phyloP scores from a whole-genome alignment of 1,284 basidiomycete species.

The Pisolithus thermaeus region DNA sequence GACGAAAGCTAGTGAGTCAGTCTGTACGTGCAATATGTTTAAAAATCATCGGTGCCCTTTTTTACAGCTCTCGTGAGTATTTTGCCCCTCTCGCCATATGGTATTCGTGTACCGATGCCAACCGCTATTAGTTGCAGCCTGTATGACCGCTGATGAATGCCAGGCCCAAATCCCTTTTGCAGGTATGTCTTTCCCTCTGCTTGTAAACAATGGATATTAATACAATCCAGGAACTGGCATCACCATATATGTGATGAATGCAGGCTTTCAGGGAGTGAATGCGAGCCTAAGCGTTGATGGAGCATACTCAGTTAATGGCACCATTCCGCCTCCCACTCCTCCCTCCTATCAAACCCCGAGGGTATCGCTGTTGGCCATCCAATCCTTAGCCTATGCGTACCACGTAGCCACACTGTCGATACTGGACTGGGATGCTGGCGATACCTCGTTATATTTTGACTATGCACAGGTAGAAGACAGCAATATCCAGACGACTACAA shows the following conservation, averaged over 20 bases:
- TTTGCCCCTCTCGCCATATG: not conserved
- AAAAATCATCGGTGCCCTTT: not conserved
- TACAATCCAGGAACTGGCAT: constrained; percentile 13
- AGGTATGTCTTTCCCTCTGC: constrained; percentile 4
- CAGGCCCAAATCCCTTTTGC: constrained; percentile 12
- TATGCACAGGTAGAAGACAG: constrained; percentile 10
- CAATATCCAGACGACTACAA: not conserved
- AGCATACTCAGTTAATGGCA: constrained; percentile 1
- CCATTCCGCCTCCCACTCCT: constrained; percentile 9
- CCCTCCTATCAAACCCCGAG: constrained; percentile 15
- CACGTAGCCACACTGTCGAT: constrained; percentile 10
- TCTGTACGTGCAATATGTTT: not conserved
- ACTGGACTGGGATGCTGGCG: constrained; percentile 6
- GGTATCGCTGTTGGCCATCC: constrained; percentile 11
- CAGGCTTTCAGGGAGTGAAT: constrained; percentile 12
- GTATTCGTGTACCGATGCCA: not conserved
- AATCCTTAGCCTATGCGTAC: constrained; percentile 6
- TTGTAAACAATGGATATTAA: not conserved
- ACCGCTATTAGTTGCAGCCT: constrained; percentile 7
- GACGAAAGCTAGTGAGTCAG: constrained; percentile 8
- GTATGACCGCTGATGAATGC: constrained; percentile 5
- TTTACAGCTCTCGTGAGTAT: constrained; percentile 6
- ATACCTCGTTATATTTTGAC: constrained; percentile 12
- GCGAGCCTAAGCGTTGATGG: constrained; percentile 12
- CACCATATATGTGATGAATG: constrained; percentile 10